Conservation (phyloP, 164 flowering plant genomes). For the Sextonia rubra region DNA sequence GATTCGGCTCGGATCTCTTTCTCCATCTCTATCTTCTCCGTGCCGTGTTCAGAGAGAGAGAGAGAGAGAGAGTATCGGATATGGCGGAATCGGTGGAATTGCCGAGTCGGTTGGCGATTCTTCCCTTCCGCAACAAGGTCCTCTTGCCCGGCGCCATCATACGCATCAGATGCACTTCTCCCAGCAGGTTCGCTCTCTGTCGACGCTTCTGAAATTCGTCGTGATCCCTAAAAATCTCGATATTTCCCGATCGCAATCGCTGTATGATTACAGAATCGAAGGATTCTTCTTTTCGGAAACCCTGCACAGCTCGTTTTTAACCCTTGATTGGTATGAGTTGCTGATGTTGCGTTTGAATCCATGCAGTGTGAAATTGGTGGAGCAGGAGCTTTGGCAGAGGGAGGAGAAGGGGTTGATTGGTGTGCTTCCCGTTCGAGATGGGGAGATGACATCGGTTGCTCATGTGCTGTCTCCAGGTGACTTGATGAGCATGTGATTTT, state of each 20-base stretch:
- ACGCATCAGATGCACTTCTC: conserved; percentile 96
- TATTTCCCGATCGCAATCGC: neutral
- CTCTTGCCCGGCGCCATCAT: conserved; percentile 94
- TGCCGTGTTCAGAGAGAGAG: neutral
- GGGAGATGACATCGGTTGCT: conserved; percentile 47
- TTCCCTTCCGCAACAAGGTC: conserved; percentile 95
- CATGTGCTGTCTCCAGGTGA: conserved; percentile 55
- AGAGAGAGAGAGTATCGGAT: neutral
- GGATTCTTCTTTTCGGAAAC: too few relatives aligned
- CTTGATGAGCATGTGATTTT: neutral
- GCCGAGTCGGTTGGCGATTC: conserved; percentile 89
- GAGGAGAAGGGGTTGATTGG: conserved; percentile 98
- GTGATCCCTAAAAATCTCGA: neutral
- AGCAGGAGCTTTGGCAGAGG: conserved; percentile 99
- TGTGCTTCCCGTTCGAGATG: conserved; percentile 86
- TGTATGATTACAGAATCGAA: too few relatives aligned
- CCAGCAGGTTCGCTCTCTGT: conserved; percentile 59
- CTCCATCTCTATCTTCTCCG: neutral
- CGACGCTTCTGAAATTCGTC: neutral
- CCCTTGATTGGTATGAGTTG: too few relatives aligned
- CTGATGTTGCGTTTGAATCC: neutral
- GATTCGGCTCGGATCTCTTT: neutral
- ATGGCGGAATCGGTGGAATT: conserved; percentile 89
- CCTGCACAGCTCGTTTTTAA: too few relatives aligned
- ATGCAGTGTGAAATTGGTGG: conserved; percentile 89